phyloP scores from a whole-genome alignment of 2,329 filamentous ascomycete species.

The Xylariaceae sp. region DNA sequence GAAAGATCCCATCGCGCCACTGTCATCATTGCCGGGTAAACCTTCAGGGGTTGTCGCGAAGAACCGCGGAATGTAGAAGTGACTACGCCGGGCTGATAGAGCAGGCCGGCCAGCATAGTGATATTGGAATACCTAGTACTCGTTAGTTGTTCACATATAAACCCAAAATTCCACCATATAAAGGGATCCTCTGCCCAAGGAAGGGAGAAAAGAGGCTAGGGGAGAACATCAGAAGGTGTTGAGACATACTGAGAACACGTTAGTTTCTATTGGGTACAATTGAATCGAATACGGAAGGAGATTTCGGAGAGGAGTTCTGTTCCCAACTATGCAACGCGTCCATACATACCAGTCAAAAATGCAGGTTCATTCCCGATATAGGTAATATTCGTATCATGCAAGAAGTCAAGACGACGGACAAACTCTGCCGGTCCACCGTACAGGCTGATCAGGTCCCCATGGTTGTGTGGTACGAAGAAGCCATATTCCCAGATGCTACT shows the following conservation, averaged over 20 bases:
- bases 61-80: conserved; percentile 66
- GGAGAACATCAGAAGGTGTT: conserved; percentile 34
- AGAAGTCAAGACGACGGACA: conserved; percentile 61
- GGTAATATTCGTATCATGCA: conserved; percentile 65
- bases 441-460: conserved; percentile 55
- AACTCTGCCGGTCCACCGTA: conserved; percentile 64
- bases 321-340: background rate
- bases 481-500: conserved; percentile 73
- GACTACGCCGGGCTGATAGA: conserved; percentile 55
- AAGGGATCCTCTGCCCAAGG: conserved; percentile 52
- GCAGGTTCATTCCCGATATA: conserved; percentile 65
- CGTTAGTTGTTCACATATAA: conserved; percentile 47
- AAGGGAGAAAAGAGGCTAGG: conserved; percentile 54
- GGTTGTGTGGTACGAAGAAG: conserved; percentile 63
- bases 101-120: conserved; percentile 69
- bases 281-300: background rate
- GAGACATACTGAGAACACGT: background rate
- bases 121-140: conserved; percentile 60
- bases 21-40: conserved; percentile 72
- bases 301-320: background rate
- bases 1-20: conserved; percentile 71
- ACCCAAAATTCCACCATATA: conserved; percentile 52
- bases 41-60: conserved; percentile 63
- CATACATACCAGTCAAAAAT: conserved; percentile 25
- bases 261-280: background rate